Conservation (phyloP, 1,284 basidiomycete species). For the Limonomyces culmigenus region DNA sequence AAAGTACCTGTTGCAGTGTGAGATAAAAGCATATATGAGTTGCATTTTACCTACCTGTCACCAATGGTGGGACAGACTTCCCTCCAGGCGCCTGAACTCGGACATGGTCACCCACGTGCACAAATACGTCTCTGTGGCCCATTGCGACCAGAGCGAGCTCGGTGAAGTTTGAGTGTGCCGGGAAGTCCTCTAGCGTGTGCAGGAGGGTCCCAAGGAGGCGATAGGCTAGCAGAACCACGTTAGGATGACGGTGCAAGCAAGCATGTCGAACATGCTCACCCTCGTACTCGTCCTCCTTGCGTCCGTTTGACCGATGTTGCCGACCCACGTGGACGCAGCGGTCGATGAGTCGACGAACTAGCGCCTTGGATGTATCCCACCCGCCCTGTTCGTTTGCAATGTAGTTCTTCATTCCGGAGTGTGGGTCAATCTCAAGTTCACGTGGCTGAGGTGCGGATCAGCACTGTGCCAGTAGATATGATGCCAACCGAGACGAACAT, state of each 20-base stretch:
- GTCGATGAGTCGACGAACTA: slow-evolving; percentile 67
- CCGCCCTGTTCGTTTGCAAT: slow-evolving; percentile 71
- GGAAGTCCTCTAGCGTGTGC: slow-evolving; percentile 75
- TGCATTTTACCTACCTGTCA: slow-evolving; percentile 54
- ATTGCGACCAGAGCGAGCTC: slow-evolving; percentile 63
- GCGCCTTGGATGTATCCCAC: slow-evolving; percentile 83
- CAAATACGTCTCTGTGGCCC: slow-evolving; percentile 67
- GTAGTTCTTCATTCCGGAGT: slow-evolving; percentile 93
- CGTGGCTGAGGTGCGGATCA: slow-evolving; percentile 32
- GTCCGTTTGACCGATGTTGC: slow-evolving; percentile 34
- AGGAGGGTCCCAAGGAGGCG: slow-evolving; percentile 23
- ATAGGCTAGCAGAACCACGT: slow-evolving; percentile 1
- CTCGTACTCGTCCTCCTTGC: slow-evolving; percentile 70
- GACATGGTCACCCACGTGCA: slow-evolving; percentile 79
- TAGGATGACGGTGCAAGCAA: background rate
- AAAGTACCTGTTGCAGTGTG: too few relatives aligned
- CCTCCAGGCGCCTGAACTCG: slow-evolving; percentile 68
- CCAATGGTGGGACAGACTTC: slow-evolving; percentile 61
- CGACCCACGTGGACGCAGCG: slow-evolving; percentile 52
- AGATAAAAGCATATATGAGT: background rate
- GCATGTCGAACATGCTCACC: slow-evolving; percentile 67
- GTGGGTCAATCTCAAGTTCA: slow-evolving; percentile 77
- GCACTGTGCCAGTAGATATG: background rate
- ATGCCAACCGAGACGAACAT: slow-evolving; percentile 22
- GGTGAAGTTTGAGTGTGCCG: slow-evolving; percentile 84